Base-by-base conservation (phyloP, 495 filamentous ascomycete genomes). In the Tuber aestivum region DNA sequence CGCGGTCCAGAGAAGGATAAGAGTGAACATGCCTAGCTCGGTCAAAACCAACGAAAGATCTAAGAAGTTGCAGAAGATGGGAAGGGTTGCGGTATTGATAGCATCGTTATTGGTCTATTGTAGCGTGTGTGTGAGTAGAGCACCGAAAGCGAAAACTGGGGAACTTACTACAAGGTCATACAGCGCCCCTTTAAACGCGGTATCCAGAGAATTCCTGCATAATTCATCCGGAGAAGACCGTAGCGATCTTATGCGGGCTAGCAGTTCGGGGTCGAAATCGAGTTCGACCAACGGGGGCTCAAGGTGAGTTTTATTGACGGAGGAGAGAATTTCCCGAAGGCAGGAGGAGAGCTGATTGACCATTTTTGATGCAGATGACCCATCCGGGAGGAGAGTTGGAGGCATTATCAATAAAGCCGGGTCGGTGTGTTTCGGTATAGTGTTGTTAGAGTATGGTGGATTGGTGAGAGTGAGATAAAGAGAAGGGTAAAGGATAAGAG, bases 21-120 rank as follows among this genome's bases (percentile, higher is more conserved):
- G 73, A 41, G 44, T 83, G 68, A 70, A 56, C 86, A 74, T 83
- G 91, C 90, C 90, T 79, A 88, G 85, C 80, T 99, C 94, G 73
- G 94, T 94, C 79, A 95, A 90, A 23, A 95, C 90, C 1, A 92
- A 90, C 14, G 97, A 86, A 61, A 97, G 90, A 83, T 99, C 95
- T 71, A 99, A 88, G 23, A 99, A 87, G 82, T 97, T 94, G 94
- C 94, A 97, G 70, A 98, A 89, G 72, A 90, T 86, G 69, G 93
- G 91, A 78, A 97, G 96, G 0, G 74, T 79, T 86, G 84, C 69
- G 90, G 91, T 37, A 92, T 88, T 76, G 74, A 82, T 75, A 27
- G 76, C 75, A 16, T 73, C 72, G 40, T 73, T 73, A 14, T 77
- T 72, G 23, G 78, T 71, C 83, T 87, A 78, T 35, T 71, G 45